A percentile compares a stretch with the other conserved stretches of the same genome.
These are phyloP conservation scores for Lepidium africanum DNA, from an alignment of 345 rosid species.

Conservation along the genomic window DNA sequence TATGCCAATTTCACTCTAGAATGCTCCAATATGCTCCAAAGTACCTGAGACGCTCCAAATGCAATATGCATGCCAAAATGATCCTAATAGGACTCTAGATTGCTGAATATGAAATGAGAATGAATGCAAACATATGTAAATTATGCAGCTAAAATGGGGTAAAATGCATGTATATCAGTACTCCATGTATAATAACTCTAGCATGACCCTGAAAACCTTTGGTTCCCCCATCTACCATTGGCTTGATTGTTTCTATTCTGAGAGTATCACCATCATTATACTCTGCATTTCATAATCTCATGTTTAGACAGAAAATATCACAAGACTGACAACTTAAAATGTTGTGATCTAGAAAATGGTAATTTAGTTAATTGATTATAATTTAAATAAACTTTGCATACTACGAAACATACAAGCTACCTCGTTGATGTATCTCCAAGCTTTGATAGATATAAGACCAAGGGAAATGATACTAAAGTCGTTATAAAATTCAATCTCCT, in stretches of 20 bases:
- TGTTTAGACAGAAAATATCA: not conserved
- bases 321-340: not conserved
- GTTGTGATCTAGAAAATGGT: not conserved
- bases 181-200: slow-evolving; percentile 82
- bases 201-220: slow-evolving; percentile 99
- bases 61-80: too few species aligned
- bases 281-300: slow-evolving; percentile 39
- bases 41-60: too few species aligned
- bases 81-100: too few species aligned
- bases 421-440: slow-evolving; percentile 84
- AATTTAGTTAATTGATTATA: not conserved
- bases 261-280: slow-evolving; percentile 75
- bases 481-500: slow-evolving; percentile 66
- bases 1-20: too few species aligned
- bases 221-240: slow-evolving; percentile 98
- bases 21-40: too few species aligned
- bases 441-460: slow-evolving; percentile 95
- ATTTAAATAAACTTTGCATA: slow-evolving; percentile 8
- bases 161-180: too few species aligned
- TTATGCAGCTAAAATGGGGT: too few species aligned
- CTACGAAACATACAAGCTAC: slow-evolving; percentile 96
- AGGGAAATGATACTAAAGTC: slow-evolving; percentile 82
- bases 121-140: too few species aligned
- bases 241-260: slow-evolving; percentile 65
- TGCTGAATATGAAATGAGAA: too few species aligned